Evolutionary conservation across 2,329 filamentous ascomycete species (phyloP).

Genomic region (Neonectria magnoliae): DNA sequence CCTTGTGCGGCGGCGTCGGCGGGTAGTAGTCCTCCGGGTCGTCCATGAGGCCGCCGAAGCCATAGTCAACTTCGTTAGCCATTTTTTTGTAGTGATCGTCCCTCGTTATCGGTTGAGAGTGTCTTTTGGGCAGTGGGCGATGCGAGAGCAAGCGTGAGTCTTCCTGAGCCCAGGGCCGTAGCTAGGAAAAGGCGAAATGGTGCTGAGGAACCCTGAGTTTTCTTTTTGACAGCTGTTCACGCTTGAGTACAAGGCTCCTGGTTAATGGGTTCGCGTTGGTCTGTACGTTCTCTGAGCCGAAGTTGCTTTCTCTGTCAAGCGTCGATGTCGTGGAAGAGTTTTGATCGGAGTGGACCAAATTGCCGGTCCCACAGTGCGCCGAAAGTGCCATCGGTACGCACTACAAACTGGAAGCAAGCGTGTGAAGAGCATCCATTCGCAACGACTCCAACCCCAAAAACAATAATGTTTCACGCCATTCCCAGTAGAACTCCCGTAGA

Average conservation of each 20-base stretch:
- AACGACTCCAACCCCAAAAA: constrained; percentile 5
- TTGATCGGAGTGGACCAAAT: constrained; percentile 42
- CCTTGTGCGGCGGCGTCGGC: constrained; percentile 79
- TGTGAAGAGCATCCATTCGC: background rate
- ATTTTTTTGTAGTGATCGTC: constrained; percentile 31
- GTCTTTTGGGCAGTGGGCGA: background rate
- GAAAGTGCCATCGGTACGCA: constrained; percentile 12
- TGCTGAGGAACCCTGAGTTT: background rate
- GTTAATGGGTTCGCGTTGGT: background rate
- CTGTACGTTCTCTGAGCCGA: constrained; percentile 15
- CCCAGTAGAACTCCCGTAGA: background rate
- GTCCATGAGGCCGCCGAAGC: constrained; percentile 70
- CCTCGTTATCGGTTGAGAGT: background rate
- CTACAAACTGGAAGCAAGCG: background rate
- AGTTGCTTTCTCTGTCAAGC: constrained; percentile 7
- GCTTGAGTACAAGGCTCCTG: background rate
- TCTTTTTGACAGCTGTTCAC: background rate
- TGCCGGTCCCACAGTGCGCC: constrained; percentile 42
- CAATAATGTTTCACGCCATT: background rate
- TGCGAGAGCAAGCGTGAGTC: background rate
- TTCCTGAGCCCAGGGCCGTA: constrained; percentile 1
- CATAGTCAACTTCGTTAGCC: constrained; percentile 50
- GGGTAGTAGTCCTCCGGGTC: constrained; percentile 86
- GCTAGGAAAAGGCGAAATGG: background rate
- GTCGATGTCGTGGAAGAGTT: constrained; percentile 41